phyloP scores from a whole-genome alignment of 345 rosid species.

The Nasturtium officinale region DNA sequence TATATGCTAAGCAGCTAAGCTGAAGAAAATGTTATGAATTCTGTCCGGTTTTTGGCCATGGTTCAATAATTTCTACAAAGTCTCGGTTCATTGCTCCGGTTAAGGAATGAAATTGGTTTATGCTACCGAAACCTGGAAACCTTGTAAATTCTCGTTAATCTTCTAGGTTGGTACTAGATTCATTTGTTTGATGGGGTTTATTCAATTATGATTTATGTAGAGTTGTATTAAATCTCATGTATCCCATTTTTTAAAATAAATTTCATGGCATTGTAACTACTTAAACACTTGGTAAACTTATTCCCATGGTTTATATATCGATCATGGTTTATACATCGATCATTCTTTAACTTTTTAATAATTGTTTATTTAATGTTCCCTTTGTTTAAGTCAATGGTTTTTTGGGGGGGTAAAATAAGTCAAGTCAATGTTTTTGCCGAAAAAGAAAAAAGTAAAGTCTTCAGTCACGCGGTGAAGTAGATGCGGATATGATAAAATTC shows the following conservation, averaged over 20 bases:
- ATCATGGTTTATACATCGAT: background rate
- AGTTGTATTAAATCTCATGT: background rate
- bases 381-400: background rate
- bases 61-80: background rate
- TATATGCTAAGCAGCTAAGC: background rate
- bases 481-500: conserved; percentile 33
- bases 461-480: conserved; percentile 2
- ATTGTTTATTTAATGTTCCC: background rate
- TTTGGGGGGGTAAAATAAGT: background rate
- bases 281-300: background rate
- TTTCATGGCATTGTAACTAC: no score
- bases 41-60: background rate
- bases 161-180: background rate
- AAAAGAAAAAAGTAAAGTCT: conserved; percentile 10
- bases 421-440: conserved; percentile 21
- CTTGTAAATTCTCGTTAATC: background rate
- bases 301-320: background rate
- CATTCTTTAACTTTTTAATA: background rate
- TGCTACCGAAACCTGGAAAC: background rate
- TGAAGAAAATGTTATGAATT: conserved; percentile 2
- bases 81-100: background rate
- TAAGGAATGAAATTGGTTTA: background rate
- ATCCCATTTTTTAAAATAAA: background rate
- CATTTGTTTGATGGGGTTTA: background rate
- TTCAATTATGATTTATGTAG: no score